These are phyloP conservation scores for Odonthalia washingtoniensis DNA, from an alignment of 31 red algal genomes.

Conservation along the genomic window DNA sequence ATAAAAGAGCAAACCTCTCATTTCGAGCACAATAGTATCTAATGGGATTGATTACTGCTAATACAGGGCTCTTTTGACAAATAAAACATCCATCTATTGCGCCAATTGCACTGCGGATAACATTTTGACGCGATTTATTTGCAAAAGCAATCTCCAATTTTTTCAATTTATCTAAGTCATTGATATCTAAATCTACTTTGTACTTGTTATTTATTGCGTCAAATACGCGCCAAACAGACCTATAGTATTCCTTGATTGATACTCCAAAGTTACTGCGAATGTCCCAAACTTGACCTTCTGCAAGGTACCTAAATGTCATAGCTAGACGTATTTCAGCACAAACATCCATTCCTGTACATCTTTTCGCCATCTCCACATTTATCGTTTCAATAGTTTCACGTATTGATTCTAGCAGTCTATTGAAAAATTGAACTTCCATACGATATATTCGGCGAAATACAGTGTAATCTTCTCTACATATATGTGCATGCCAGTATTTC, in stretches of 20 bases:
- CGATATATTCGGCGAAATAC: neutral
- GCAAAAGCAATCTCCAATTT: neutral
- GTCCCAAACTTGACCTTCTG: neutral
- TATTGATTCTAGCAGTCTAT: neutral
- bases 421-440: neutral
- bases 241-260: neutral
- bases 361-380: neutral
- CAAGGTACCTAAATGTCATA: neutral
- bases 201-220: too few species aligned
- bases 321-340: neutral
- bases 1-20: neutral
- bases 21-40: neutral
- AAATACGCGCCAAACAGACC: too few species aligned
- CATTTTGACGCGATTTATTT: neutral
- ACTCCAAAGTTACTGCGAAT: neutral
- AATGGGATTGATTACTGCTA: neutral
- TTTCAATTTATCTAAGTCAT: neutral
- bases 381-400: neutral
- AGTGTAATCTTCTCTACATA: neutral
- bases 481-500: neutral
- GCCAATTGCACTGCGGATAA: neutral
- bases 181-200: neutral
- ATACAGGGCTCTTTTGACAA: neutral
- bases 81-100: neutral
- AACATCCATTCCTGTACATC: too few species aligned